Evolutionary conservation across 1,139 yeast species (phyloP).

Genomic region (Sugiyamaella novakii): DNA sequence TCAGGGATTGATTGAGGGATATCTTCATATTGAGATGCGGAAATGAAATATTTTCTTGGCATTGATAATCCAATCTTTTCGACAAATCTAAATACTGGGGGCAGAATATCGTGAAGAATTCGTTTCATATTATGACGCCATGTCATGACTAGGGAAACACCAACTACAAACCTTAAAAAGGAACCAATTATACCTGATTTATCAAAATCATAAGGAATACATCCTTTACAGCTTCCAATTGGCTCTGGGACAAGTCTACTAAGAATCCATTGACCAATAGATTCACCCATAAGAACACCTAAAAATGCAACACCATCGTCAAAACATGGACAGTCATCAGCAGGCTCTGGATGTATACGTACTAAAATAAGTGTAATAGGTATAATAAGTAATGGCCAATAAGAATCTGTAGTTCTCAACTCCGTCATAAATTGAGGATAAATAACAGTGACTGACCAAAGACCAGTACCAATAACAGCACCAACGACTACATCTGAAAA

Average conservation of each 20-base stretch:
- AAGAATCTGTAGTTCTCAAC: conserved; percentile 19
- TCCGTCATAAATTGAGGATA: conserved; percentile 31
- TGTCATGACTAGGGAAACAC: conserved; percentile 58
- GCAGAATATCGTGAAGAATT: conserved; percentile 50
- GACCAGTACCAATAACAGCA: conserved; percentile 56
- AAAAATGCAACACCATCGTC: conserved; percentile 94
- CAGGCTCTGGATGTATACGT: conserved; percentile 78
- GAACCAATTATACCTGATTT: conserved; percentile 49
- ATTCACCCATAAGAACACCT: conserved; percentile 83
- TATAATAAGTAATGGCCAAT: conserved; percentile 28
- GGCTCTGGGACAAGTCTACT: neutral
- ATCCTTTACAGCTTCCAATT: conserved; percentile 26
- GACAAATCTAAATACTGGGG: conserved; percentile 44
- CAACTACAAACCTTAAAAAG: conserved; percentile 54
- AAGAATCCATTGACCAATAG: conserved; percentile 54
- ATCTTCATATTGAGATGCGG: conserved; percentile 43
- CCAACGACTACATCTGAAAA: conserved; percentile 75
- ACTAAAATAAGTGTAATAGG: conserved; percentile 41
- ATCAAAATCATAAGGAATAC: conserved; percentile 48
- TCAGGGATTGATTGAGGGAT: conserved; percentile 42
- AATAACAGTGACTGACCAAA: conserved; percentile 36
- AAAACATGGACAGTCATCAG: conserved; percentile 94
- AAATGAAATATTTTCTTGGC: conserved; percentile 45
- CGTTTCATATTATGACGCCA: conserved; percentile 77
- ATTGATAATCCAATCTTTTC: conserved; percentile 43